Conservation (phyloP, 495 filamentous ascomycete genomes). For the Entonaema liquescens region DNA sequence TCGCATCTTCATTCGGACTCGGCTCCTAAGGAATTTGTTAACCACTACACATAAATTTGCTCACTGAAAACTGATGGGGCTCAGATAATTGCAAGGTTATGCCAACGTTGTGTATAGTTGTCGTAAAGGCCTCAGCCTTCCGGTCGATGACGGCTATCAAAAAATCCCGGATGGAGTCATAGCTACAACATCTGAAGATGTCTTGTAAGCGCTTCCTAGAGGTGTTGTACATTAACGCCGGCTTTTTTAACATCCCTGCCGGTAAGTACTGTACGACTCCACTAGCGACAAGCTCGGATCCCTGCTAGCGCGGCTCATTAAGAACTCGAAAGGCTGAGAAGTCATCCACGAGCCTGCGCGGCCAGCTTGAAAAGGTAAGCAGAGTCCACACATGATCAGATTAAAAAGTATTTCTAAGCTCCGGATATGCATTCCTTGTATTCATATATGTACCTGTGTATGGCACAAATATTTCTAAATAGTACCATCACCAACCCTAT, state of each 20-base stretch:
- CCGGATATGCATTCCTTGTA: background rate
- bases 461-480: background rate
- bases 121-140: background rate
- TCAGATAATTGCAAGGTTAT: conserved; percentile 13
- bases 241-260: conserved; percentile 1
- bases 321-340: conserved; percentile 39
- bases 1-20: background rate
- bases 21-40: background rate
- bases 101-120: background rate
- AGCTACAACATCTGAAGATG: background rate
- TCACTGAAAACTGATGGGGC: background rate
- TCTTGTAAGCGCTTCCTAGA: background rate
- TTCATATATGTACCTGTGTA: too few relatives aligned
- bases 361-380: conserved; percentile 21
- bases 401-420: background rate
- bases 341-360: conserved; percentile 18
- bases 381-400: conserved; percentile 25
- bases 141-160: background rate
- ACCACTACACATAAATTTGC: background rate
- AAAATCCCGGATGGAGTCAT: background rate
- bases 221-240: conserved; percentile 10
- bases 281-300: conserved; percentile 12
- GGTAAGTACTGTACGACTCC: conserved; percentile 8
- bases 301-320: conserved; percentile 41
- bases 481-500: background rate